These are phyloP conservation scores for Lupinus albus DNA, from an alignment of 306 rosid species.

Conservation along the genomic window DNA sequence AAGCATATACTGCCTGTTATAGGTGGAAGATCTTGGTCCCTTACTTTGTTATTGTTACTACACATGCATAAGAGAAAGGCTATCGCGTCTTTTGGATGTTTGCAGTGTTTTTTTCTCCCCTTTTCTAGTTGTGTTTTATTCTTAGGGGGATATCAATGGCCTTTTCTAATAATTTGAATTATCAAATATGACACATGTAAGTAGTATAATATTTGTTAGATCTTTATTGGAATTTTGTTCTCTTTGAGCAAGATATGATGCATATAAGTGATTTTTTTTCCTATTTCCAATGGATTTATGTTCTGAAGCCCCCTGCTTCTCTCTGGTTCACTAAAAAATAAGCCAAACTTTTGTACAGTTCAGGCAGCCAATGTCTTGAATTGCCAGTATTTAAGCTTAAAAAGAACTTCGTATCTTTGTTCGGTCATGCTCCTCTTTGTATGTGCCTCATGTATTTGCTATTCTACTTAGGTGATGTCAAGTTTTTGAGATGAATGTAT, in stretches of 20 bases:
- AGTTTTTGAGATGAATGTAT: neutral
- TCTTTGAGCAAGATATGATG: slow-evolving; percentile 3
- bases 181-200: neutral
- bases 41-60: slow-evolving; percentile 15
- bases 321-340: neutral
- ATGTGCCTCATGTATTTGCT: neutral
- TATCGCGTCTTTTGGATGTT: slow-evolving; percentile 1
- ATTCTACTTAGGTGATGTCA: neutral
- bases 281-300: neutral
- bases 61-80: slow-evolving; percentile 13
- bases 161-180: slow-evolving; percentile 11
- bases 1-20: slow-evolving; percentile 85
- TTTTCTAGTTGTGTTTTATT: slow-evolving; percentile 16
- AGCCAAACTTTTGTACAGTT: neutral
- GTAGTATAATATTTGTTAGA: slow-evolving; percentile 11
- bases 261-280: neutral
- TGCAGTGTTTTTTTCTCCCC: slow-evolving; percentile 3
- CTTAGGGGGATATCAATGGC: slow-evolving; percentile 13
- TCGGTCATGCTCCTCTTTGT: neutral
- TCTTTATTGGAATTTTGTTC: slow-evolving; percentile 13
- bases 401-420: neutral
- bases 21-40: slow-evolving; percentile 52
- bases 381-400: neutral
- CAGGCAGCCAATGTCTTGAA: neutral
- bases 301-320: slow-evolving; percentile 8